Evolutionary conservation across 73 alveolate species (phyloP).

Genomic region (Symbiodinium pilosum): DNA sequence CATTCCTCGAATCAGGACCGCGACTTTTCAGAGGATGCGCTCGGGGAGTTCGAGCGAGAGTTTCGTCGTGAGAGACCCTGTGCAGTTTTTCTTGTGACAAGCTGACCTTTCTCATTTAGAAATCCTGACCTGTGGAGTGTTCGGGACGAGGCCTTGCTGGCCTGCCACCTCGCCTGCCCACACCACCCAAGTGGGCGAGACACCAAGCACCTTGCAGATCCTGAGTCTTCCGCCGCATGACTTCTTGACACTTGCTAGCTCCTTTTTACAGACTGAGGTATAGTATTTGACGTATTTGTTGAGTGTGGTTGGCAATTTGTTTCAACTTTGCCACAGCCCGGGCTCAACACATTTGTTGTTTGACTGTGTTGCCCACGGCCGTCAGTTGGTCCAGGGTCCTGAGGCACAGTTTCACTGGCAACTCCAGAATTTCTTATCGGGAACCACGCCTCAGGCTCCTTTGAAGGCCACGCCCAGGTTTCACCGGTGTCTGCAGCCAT

Average conservation of each 20-base stretch:
- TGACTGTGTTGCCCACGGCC: constrained; percentile 78
- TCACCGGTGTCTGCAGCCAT: constrained; percentile 78
- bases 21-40: background rate
- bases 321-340: constrained; percentile 16
- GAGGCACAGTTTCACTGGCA: constrained; percentile 28
- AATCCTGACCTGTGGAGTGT: background rate
- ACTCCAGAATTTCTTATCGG: background rate
- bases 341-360: constrained; percentile 67
- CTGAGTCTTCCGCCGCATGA: background rate
- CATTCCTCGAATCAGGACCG: background rate
- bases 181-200: constrained; percentile 59
- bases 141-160: background rate
- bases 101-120: too few relatives aligned
- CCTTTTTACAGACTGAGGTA: background rate
- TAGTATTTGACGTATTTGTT: background rate
- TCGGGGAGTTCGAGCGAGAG: background rate
- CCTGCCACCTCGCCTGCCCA: constrained; percentile 11
- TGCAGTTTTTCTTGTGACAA: background rate
- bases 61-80: background rate
- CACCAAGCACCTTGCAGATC: background rate
- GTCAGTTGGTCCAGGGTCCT: constrained; percentile 48
- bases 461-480: constrained; percentile 55
- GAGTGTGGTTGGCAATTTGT: background rate
- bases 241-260: background rate
- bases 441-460: background rate